Conservation (phyloP, 495 filamentous ascomycete genomes). For the Trichoderma parareesei region DNA sequence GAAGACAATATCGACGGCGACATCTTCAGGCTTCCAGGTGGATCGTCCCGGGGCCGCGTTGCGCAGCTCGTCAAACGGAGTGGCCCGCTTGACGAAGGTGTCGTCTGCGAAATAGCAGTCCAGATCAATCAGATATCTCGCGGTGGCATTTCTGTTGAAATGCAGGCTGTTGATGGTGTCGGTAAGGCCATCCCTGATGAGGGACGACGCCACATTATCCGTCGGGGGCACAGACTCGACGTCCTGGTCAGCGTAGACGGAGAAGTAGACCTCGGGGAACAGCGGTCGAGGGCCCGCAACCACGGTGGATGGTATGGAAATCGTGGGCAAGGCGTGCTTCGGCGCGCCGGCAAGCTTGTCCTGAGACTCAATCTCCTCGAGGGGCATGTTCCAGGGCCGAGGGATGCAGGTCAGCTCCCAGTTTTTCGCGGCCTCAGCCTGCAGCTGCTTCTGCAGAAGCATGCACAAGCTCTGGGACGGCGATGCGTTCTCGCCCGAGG, state of each 20-base stretch:
- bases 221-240: slow-evolving; percentile 82
- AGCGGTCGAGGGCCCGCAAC: slow-evolving; percentile 63
- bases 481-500: slow-evolving; percentile 25
- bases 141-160: slow-evolving; percentile 80
- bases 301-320: slow-evolving; percentile 67
- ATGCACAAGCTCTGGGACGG: slow-evolving; percentile 59
- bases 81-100: slow-evolving; percentile 88
- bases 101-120: slow-evolving; percentile 86
- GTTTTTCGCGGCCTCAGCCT: slow-evolving; percentile 54
- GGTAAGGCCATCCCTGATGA: slow-evolving; percentile 77
- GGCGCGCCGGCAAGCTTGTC: slow-evolving; percentile 48
- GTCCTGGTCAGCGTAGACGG: slow-evolving; percentile 82
- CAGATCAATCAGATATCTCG: slow-evolving; percentile 84
- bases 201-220: slow-evolving; percentile 63
- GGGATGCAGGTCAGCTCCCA: slow-evolving; percentile 80
- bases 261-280: slow-evolving; percentile 90
- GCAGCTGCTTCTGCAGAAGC: slow-evolving; percentile 77
- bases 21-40: slow-evolving; percentile 97
- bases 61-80: slow-evolving; percentile 78
- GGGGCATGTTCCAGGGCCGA: slow-evolving; percentile 65
- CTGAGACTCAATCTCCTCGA: slow-evolving; percentile 39
- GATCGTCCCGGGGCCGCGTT: slow-evolving; percentile 63
- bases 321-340: slow-evolving; percentile 68
- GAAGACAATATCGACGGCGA: slow-evolving; percentile 94
- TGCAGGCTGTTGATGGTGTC: slow-evolving; percentile 93